A percentile compares a stretch with the other conserved stretches of the same genome.
phyloP scores from a whole-genome alignment of 495 filamentous ascomycete genomes.

The Bombardia bombarda region DNA sequence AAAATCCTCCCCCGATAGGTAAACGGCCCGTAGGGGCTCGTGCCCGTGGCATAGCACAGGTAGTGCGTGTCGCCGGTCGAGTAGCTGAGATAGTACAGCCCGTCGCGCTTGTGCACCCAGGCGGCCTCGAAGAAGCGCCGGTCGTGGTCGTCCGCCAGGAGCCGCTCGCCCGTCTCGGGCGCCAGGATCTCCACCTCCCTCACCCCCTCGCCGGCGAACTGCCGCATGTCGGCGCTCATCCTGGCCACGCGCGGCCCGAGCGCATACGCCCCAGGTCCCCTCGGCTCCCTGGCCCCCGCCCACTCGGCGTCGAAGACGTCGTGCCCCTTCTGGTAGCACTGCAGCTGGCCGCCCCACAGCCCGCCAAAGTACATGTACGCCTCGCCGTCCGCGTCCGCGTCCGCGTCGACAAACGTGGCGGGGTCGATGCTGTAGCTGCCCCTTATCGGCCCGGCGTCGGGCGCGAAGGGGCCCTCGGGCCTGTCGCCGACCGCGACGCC shows the following conservation, averaged over 20 bases:
- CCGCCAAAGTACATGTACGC: slow-evolving; percentile 60
- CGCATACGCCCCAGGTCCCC: slow-evolving; percentile 38
- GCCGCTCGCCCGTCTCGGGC: slow-evolving; percentile 45
- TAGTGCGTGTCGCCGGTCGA: slow-evolving; percentile 69
- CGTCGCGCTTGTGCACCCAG: slow-evolving; percentile 62
- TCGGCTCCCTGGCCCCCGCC: slow-evolving; percentile 47
- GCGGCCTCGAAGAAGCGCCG: slow-evolving; percentile 72
- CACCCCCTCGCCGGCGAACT: slow-evolving; percentile 39
- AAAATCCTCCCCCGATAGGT: slow-evolving; percentile 61
- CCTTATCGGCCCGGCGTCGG: slow-evolving; percentile 49
- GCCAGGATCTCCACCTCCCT: slow-evolving; percentile 49
- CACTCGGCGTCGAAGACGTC: slow-evolving; percentile 40
- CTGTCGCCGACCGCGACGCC: slow-evolving; percentile 47
- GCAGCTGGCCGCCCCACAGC: slow-evolving; percentile 66
- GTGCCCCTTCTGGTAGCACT: slow-evolving; percentile 40
- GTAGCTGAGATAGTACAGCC: slow-evolving; percentile 66
- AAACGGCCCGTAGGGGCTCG: slow-evolving; percentile 58
- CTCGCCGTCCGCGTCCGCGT: slow-evolving; percentile 26
- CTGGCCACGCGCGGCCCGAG: slow-evolving; percentile 54
- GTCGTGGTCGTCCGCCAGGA: slow-evolving; percentile 59
- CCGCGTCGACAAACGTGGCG: slow-evolving; percentile 55
- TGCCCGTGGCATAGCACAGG: slow-evolving; percentile 55
- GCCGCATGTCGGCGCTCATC: slow-evolving; percentile 54
- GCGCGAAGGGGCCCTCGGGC: slow-evolving; percentile 50
- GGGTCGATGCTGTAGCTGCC: slow-evolving; percentile 59